These are phyloP conservation scores for Neurospora sublineolata DNA, from an alignment of 495 filamentous ascomycete genomes.

Conservation along the genomic window DNA sequence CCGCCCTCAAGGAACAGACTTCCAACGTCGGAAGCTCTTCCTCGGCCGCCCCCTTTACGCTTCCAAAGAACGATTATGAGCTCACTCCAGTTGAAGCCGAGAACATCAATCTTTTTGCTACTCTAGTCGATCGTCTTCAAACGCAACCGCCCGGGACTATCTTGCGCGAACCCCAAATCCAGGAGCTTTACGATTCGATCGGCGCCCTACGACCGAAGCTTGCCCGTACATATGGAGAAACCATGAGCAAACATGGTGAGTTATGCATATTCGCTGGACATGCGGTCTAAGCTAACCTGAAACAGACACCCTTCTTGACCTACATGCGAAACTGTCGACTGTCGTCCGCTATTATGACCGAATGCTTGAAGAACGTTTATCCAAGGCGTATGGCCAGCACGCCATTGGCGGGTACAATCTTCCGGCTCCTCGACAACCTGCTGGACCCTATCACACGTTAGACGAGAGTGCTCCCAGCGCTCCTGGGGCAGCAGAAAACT, in stretches of 20 bases:
- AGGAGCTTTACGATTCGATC: slow-evolving; percentile 96
- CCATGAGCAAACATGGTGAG: slow-evolving; percentile 97
- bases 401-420: slow-evolving; percentile 44
- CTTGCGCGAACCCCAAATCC: slow-evolving; percentile 88
- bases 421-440: slow-evolving; percentile 39
- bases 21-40: slow-evolving; percentile 27
- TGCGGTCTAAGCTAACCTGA: slow-evolving; percentile 21
- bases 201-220: slow-evolving; percentile 84
- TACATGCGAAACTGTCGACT: slow-evolving; percentile 89
- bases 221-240: slow-evolving; percentile 93
- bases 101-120: slow-evolving; percentile 94
- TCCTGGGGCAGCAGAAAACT: slow-evolving; percentile 58
- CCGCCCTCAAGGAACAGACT: slow-evolving; percentile 63
- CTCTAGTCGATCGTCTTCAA: slow-evolving; percentile 86
- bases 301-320: slow-evolving; percentile 71
- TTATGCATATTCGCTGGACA: slow-evolving; percentile 20
- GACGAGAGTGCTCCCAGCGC: slow-evolving; percentile 37
- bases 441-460: slow-evolving; percentile 58
- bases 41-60: slow-evolving; percentile 31
- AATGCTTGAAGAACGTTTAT: slow-evolving; percentile 92
- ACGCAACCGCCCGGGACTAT: slow-evolving; percentile 94
- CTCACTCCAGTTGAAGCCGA: slow-evolving; percentile 88
- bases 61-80: slow-evolving; percentile 86
- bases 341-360: slow-evolving; percentile 98
- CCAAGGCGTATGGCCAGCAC: slow-evolving; percentile 82